Evolutionary conservation across 2,329 filamentous ascomycete genomes (phyloP).

Genomic region (Cladobotryum protrusum): DNA sequence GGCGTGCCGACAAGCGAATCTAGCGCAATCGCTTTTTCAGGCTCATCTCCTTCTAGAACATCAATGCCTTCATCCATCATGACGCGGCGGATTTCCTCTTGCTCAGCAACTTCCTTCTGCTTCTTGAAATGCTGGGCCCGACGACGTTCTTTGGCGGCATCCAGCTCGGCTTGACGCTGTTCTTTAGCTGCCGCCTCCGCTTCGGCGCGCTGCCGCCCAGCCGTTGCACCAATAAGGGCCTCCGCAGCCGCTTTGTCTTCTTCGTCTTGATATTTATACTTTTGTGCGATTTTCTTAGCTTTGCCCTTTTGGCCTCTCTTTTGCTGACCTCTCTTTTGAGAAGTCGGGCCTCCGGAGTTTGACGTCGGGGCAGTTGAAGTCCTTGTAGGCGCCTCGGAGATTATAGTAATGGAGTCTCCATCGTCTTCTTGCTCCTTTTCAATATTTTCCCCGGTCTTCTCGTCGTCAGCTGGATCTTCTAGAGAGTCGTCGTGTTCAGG

Average conservation of each 20-base stretch:
- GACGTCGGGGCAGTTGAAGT: slow-evolving; percentile 9
- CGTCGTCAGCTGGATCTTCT: background rate
- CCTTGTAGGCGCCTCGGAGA: slow-evolving; percentile 16
- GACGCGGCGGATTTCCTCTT: slow-evolving; percentile 61
- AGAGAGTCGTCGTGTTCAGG: background rate
- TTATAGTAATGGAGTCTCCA: slow-evolving; percentile 16
- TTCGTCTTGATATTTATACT: slow-evolving; percentile 92
- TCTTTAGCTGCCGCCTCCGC: slow-evolving; percentile 63
- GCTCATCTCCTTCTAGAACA: slow-evolving; percentile 53
- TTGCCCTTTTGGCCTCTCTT: slow-evolving; percentile 76
- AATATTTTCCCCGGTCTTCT: slow-evolving; percentile 10
- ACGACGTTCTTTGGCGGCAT: slow-evolving; percentile 66
- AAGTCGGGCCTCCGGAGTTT: background rate
- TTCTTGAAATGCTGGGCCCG: slow-evolving; percentile 73
- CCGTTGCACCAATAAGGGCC: slow-evolving; percentile 72
- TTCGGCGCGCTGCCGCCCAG: slow-evolving; percentile 60
- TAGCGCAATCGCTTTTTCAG: slow-evolving; percentile 48
- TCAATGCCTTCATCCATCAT: slow-evolving; percentile 56
- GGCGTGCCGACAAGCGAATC: slow-evolving; percentile 74
- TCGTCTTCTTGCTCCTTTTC: slow-evolving; percentile 13
- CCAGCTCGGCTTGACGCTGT: slow-evolving; percentile 60
- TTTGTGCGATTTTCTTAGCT: slow-evolving; percentile 78
- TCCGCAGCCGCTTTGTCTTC: slow-evolving; percentile 83
- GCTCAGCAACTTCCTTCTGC: slow-evolving; percentile 67
- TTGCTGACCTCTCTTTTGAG: slow-evolving; percentile 33